Base-by-base conservation (phyloP, 139 green algal genomes). In the Diplosphaera chodatii region DNA sequence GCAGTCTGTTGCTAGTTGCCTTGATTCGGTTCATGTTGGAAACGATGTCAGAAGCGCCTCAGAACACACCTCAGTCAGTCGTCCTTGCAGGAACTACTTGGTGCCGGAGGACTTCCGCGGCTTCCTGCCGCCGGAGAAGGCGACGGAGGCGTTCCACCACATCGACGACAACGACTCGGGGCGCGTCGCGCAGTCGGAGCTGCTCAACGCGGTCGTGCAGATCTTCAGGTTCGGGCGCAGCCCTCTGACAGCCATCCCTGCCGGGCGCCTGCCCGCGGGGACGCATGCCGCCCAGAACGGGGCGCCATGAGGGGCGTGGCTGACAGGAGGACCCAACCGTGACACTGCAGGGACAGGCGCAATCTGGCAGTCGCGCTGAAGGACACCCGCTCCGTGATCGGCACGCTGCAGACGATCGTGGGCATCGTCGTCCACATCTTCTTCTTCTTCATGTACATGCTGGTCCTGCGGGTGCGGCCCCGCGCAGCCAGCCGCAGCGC, bases 341-440 rank as follows among this genome's bases (percentile, higher is more conserved):
- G n/a, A n/a, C n/a, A n/a, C n/a, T n/a, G 25, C n/a, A 34, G 81
- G 75, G 86, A 90, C 55, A 78, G 88, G 20, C 71, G 77, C 55
- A 87, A 89, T 68, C 80, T 93, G 64, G 83, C 88, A 4, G 72
- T 85, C 48, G 81, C 79, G 27, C 74, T 94, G 23, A 79, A 84
- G 68, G 89, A 94, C 76, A 86, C 84, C 21, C 78, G 82, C 63
- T 83, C 74, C 0, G 85, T 91, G 30, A 81, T 92, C 40, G 76
- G 71, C 68, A 88, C 82, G 65, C 70, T 94, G 77, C 76, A 94
- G 78, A 41, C 74, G 25, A 64, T 94, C 27, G 67, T 89, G 55
- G 85, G 85, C 27, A 65, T 82, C 27, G 55, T 85, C n/a, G 29
- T 88, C 63, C 83, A 85, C 70, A 66, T 77, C 25, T 32, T 88